Percentiles rank a stretch among this genome's conserved stretches.
phyloP scores from a whole-genome alignment of 2,329 filamentous ascomycete species.

The Sporothrix humicola region DNA sequence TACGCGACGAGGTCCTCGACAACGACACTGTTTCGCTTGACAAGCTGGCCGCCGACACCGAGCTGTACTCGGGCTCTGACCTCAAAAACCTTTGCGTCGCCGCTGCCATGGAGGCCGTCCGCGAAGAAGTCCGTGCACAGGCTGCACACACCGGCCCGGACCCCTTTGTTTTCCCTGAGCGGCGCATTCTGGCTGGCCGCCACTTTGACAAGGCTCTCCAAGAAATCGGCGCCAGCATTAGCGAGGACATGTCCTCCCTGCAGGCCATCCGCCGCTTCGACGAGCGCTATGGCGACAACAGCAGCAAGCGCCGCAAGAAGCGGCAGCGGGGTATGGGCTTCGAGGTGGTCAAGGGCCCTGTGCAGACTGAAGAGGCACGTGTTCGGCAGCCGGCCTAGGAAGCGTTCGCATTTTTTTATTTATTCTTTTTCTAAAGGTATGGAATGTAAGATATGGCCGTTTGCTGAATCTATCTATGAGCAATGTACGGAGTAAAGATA shows the following conservation, averaged over 20 bases:
- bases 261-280: constrained; percentile 92
- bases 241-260: constrained; percentile 88
- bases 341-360: constrained; percentile 51
- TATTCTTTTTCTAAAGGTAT: too few relatives aligned
- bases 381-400: constrained; percentile 44
- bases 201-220: constrained; percentile 87
- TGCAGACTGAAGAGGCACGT: constrained; percentile 53
- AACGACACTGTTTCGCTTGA: constrained; percentile 62
- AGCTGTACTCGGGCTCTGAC: constrained; percentile 81
- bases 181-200: constrained; percentile 65
- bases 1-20: constrained; percentile 70
- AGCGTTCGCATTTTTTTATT: background rate
- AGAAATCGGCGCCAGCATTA: constrained; percentile 91
- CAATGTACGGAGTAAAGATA: too few relatives aligned
- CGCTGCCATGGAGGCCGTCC: constrained; percentile 77
- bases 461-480: too few relatives aligned
- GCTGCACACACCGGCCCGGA: constrained; percentile 46
- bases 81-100: constrained; percentile 83
- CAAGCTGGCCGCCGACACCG: constrained; percentile 68
- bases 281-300: constrained; percentile 87
- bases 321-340: constrained; percentile 65
- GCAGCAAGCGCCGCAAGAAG: constrained; percentile 68
- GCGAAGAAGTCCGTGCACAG: constrained; percentile 66
- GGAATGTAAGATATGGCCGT: too few relatives aligned
- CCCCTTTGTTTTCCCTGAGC: constrained; percentile 68